Evolutionary conservation across 495 filamentous ascomycete genomes (phyloP).

Genomic region (Aspergillus baeticus): DNA sequence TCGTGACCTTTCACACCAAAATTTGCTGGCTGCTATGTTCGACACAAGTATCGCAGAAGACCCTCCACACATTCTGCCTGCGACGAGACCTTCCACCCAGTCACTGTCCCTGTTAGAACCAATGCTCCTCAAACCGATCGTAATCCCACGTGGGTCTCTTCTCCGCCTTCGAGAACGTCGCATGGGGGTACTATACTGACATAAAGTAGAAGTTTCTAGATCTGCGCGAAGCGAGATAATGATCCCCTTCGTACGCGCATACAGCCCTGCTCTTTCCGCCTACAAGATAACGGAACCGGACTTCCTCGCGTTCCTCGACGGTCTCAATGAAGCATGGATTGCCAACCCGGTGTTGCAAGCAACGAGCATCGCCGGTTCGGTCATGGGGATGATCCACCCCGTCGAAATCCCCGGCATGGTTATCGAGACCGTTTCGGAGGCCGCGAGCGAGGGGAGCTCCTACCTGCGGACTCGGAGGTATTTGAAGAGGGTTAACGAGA

Average conservation of each 20-base stretch:
- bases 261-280: slow-evolving; percentile 2
- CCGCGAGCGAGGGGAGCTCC: background rate
- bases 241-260: slow-evolving; percentile 14
- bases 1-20: too few relatives aligned
- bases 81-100: too few relatives aligned
- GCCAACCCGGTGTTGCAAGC: slow-evolving; percentile 1
- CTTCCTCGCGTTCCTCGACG: slow-evolving; percentile 16
- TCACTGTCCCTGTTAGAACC: too few relatives aligned
- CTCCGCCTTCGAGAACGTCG: too few relatives aligned
- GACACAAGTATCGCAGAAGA: too few relatives aligned
- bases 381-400: background rate
- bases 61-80: too few relatives aligned
- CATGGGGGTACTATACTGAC: too few relatives aligned
- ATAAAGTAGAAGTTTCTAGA: too few relatives aligned
- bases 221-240: too few relatives aligned
- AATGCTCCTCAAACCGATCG: too few relatives aligned
- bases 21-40: too few relatives aligned
- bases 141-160: too few relatives aligned
- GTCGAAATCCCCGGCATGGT: background rate
- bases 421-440: background rate
- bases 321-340: slow-evolving; percentile 13
- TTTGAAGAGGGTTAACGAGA: background rate
- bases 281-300: slow-evolving; percentile 3
- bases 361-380: background rate
- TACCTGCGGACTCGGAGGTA: background rate